A percentile compares a stretch with the other conserved stretches of the same genome.
These are phyloP conservation scores for Diplodia seriata DNA, from an alignment of 2,329 filamentous ascomycete species.

Conservation along the genomic window DNA sequence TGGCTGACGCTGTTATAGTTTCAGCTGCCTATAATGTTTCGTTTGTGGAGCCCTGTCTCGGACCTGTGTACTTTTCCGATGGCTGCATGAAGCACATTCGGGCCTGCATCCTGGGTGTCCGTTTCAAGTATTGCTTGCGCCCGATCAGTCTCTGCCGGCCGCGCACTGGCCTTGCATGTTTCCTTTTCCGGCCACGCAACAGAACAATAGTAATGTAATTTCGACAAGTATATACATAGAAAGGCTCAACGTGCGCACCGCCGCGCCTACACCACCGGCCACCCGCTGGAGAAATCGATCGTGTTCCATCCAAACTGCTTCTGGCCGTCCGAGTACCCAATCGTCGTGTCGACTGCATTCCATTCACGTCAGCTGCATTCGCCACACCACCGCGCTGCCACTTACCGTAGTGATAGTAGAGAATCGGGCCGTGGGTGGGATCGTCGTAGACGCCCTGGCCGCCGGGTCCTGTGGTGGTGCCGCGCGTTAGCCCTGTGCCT, in stretches of 20 bases:
- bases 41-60: conserved; percentile 1
- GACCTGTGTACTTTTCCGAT: background rate
- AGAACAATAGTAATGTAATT: background rate
- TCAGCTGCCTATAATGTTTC: conserved; percentile 10
- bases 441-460: conserved; percentile 68
- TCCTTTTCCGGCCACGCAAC: too few species aligned
- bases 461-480: conserved; percentile 55
- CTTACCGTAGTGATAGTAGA: conserved; percentile 68
- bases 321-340: conserved; percentile 60
- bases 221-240: conserved; percentile 16
- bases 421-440: conserved; percentile 56
- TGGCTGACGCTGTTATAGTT: conserved; percentile 17
- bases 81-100: background rate
- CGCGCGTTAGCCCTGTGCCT: background rate
- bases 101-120: background rate
- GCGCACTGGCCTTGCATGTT: too few species aligned
- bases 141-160: too few species aligned
- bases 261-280: conserved; percentile 52
- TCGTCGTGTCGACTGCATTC: conserved; percentile 55
- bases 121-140: background rate
- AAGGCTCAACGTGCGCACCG: background rate
- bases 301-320: conserved; percentile 62
- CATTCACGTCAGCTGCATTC: background rate
- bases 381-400: background rate
- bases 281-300: conserved; percentile 58